Percentiles rank a stretch among this genome's conserved stretches.
These are phyloP conservation scores for Diaporthe sp. DNA, from an alignment of 2,329 filamentous ascomycete genomes.

Conservation along the genomic window DNA sequence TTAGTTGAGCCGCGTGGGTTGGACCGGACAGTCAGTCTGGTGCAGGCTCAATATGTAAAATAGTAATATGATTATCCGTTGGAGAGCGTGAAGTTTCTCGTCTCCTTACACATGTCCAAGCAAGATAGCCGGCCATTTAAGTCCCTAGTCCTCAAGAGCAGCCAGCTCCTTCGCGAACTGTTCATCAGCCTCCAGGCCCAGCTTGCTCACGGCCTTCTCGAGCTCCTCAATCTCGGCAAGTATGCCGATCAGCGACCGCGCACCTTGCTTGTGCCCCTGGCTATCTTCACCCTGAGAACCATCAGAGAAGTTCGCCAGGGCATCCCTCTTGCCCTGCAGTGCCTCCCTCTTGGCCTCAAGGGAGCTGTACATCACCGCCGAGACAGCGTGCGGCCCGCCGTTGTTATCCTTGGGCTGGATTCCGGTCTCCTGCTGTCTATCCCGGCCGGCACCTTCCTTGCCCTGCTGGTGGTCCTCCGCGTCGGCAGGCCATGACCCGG, in stretches of 20 bases:
- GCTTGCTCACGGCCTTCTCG: constrained; percentile 47
- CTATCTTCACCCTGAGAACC: constrained; percentile 30
- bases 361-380: constrained; percentile 49
- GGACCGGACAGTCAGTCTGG: background rate
- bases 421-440: constrained; percentile 28
- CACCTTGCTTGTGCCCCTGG: constrained; percentile 38
- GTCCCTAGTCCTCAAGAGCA: constrained; percentile 39
- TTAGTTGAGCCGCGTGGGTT: background rate
- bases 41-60: background rate
- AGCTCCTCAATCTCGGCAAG: constrained; percentile 50
- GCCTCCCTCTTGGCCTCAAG: constrained; percentile 48
- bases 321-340: constrained; percentile 45
- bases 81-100: background rate
- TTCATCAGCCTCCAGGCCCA: constrained; percentile 58
- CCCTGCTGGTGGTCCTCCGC: constrained; percentile 20
- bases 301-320: constrained; percentile 34
- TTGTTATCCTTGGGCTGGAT: constrained; percentile 36
- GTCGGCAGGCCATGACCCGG: constrained; percentile 51
- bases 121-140: background rate
- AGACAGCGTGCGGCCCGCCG: constrained; percentile 38
- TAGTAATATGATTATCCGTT: background rate
- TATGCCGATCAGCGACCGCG: constrained; percentile 42
- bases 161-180: constrained; percentile 57
- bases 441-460: constrained; percentile 26
- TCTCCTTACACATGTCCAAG: constrained; percentile 1